Evolutionary conservation across 768 basidiomycete genomes (phyloP), one percentile per base, ranked within the genome.

Genomic region (Omphalotus guepiniiformis): DNA sequence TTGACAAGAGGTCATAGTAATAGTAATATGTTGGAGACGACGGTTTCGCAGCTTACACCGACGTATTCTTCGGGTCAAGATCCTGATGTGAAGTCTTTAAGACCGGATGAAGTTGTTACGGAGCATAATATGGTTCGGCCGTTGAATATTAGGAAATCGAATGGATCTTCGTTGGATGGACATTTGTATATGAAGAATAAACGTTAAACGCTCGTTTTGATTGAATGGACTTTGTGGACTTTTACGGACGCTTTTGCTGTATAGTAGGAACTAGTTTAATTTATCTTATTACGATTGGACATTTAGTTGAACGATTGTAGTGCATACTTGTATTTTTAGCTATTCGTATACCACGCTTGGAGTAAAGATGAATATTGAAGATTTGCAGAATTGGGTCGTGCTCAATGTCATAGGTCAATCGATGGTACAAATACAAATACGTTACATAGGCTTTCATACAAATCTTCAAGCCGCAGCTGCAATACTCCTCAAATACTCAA

Each of bases 401-500:
- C 5, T 8, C 13, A 5, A 39, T 27, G 8, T 28, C n/a, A n/a
- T n/a, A n/a, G 3, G 6, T n/a, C 23, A 15, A 15, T 13, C 6
- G 9, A 2, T 26, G 29, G 23, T 9, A 6, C 22, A 27, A 13
- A 6, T 3, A 26, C 16, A 8, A 9, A 28, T 7, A 42, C n/a
- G 13, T 12, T 26, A 25, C 12, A 42, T n/a, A n/a, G n/a, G n/a
- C n/a, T n/a, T n/a, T n/a, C n/a, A 26, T 42, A 5, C 15, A 15
- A 3, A 15, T 18, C 15, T 15, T 39, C 38, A 47, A 11, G 37
- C 46, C n/a, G 37, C 46, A 12, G 11, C 36, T 7, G 46, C 58
- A 19, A 85, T 65, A 39, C 55, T 69, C 54, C 72, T 66, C 48
- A 89, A 61, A 57, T 93, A 92, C 8, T 75, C 70, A 7, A 79